These are phyloP conservation scores for Reutealis trisperma DNA, from an alignment of 345 rosid species.

Conservation along the genomic window DNA sequence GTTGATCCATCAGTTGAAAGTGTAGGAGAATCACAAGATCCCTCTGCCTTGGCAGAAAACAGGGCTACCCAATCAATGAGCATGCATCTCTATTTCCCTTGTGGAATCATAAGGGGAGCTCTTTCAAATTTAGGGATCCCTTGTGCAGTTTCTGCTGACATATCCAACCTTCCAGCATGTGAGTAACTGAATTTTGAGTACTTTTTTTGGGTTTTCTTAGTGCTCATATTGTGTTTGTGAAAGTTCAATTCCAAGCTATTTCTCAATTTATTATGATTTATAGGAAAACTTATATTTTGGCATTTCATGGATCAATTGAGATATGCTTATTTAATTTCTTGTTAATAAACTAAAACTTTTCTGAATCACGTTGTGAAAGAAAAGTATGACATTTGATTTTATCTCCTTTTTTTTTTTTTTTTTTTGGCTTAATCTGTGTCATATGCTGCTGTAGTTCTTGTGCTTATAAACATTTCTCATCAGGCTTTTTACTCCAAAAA, in stretches of 20 bases:
- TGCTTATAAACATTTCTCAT: neutral
- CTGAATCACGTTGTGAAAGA: neutral
- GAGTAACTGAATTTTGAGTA: conserved; percentile 33
- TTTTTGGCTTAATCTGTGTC: neutral
- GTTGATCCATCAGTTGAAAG: conserved; percentile 57
- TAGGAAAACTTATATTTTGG: neutral
- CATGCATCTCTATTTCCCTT: conserved; percentile 90
- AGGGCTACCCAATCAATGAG: conserved; percentile 73
- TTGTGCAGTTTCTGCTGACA: conserved; percentile 95
- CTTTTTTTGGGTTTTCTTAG: neutral
- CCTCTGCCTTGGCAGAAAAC: conserved; percentile 53
- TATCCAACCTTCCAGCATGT: conserved; percentile 94
- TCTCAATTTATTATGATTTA: neutral
- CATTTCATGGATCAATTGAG: neutral
- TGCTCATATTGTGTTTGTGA: neutral
- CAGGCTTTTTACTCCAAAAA: neutral
- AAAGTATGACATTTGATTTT: neutral
- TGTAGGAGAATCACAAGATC: conserved; percentile 46
- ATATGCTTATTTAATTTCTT: neutral
- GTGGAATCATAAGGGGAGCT: conserved; percentile 95
- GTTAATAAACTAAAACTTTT: neutral
- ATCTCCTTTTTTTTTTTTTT: too few relatives aligned
- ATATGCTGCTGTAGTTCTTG: neutral
- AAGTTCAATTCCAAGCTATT: neutral
- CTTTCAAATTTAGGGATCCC: conserved; percentile 96